Percentiles rank a stretch among this genome's conserved stretches.
phyloP scores from a whole-genome alignment of 1,139 yeast species.

The Yarrowia galli region DNA sequence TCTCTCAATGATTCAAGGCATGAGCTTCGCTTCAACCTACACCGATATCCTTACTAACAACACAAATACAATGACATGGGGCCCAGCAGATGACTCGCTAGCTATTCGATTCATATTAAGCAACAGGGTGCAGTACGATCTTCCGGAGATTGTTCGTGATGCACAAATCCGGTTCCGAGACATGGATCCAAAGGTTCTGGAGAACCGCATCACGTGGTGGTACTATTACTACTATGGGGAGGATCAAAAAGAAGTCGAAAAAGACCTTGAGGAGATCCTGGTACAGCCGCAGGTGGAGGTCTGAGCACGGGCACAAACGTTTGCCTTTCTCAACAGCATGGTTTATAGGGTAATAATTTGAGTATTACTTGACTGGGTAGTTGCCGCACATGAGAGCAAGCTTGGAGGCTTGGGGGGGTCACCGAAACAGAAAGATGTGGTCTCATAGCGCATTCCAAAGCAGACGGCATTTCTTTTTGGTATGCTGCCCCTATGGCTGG shows the following conservation, averaged over 20 bases:
- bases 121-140: slow-evolving; percentile 23
- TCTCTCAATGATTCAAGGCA: background rate
- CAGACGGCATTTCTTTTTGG: background rate
- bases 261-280: slow-evolving; percentile 6
- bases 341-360: slow-evolving; percentile 6
- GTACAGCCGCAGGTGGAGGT: slow-evolving; percentile 28
- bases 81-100: slow-evolving; percentile 15
- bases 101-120: slow-evolving; percentile 9
- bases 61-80: slow-evolving; percentile 22
- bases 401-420: no score
- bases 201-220: slow-evolving; percentile 26
- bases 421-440: background rate
- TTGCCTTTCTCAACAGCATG: slow-evolving; percentile 6
- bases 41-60: background rate
- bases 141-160: slow-evolving; percentile 6
- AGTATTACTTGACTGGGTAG: slow-evolving; percentile 3
- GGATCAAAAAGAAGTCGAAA: background rate
- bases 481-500: background rate
- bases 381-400: slow-evolving; percentile 2
- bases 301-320: slow-evolving; percentile 2
- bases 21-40: background rate
- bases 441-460: background rate
- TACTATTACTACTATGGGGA: slow-evolving; percentile 27
- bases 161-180: slow-evolving; percentile 12
- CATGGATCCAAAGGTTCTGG: slow-evolving; percentile 11